These are phyloP conservation scores for Acmispon strigosus DNA, from an alignment of 306 rosid species.

Conservation along the genomic window DNA sequence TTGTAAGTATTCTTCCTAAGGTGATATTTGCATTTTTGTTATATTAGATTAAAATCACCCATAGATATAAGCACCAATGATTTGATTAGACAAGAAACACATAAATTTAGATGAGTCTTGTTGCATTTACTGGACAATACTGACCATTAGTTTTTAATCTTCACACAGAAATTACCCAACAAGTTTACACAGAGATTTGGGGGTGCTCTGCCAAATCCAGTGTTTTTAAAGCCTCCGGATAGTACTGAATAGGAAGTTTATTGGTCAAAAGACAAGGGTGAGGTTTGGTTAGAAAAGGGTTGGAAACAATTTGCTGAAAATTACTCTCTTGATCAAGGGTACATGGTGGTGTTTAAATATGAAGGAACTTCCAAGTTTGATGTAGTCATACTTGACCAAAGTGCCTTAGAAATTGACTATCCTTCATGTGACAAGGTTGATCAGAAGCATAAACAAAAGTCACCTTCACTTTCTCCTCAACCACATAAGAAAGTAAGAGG, in stretches of 20 bases:
- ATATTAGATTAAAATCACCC: too few species aligned
- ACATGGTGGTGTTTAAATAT: not conserved
- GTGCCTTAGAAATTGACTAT: not conserved
- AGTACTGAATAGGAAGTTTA: not conserved
- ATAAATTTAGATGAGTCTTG: too few species aligned
- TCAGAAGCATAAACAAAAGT: conserved; percentile 6
- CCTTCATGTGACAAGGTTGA: not conserved
- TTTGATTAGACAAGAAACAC: too few species aligned
- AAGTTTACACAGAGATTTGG: not conserved
- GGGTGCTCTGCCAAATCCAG: not conserved
- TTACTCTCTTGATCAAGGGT: not conserved
- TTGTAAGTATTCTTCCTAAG: conserved; percentile 20
- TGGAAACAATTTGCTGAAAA: not conserved
- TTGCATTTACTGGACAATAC: too few species aligned
- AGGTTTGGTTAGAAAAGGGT: not conserved
- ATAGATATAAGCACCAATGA: too few species aligned
- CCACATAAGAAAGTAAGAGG: conserved; percentile 3
- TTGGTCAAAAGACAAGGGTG: not conserved
- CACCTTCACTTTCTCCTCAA: not conserved
- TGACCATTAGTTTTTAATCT: not conserved
- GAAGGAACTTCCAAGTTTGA: not conserved
- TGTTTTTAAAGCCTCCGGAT: not conserved
- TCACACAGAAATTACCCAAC: not conserved
- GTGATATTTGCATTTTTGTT: too few species aligned
- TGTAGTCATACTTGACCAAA: not conserved